phyloP scores from a whole-genome alignment of 352 stramenopile species.

The Globisporangium recalcitrans region DNA sequence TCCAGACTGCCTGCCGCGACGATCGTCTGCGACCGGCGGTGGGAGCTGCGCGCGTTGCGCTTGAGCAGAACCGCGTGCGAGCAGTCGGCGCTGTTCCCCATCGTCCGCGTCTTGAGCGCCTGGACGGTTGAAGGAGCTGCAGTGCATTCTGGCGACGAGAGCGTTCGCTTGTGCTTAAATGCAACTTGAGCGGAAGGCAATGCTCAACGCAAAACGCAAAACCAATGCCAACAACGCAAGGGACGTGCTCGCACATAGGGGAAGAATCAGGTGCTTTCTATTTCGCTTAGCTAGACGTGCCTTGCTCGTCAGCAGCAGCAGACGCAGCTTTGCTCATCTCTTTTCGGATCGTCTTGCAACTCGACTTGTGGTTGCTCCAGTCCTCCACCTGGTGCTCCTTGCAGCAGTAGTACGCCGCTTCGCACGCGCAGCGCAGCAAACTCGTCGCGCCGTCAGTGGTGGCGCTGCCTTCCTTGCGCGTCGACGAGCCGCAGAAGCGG shows the following conservation, averaged over 20 bases:
- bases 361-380: slow-evolving; percentile 75
- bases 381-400: slow-evolving; percentile 82
- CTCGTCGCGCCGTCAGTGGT: not conserved
- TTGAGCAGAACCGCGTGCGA: slow-evolving; percentile 6
- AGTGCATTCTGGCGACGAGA: not conserved
- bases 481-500: slow-evolving; percentile 56
- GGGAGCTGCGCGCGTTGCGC: slow-evolving; percentile 7
- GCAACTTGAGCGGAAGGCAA: too few relatives aligned
- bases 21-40: slow-evolving; percentile 38
- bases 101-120: not conserved
- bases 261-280: too few relatives aligned
- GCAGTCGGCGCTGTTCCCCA: not conserved
- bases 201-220: too few relatives aligned
- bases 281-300: too few relatives aligned
- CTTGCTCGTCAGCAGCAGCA: not conserved
- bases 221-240: too few relatives aligned
- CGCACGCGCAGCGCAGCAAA: slow-evolving; percentile 67
- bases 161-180: not conserved
- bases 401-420: slow-evolving; percentile 77
- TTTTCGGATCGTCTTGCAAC: slow-evolving; percentile 66
- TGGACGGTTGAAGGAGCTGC: not conserved
- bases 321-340: slow-evolving; percentile 16
- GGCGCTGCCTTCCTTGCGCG: slow-evolving; percentile 15
- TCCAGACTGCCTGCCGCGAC: slow-evolving; percentile 27
- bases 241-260: too few relatives aligned